Base-by-base conservation (phyloP, 345 rosid genomes). In the Eucalyptus tenuipes region DNA sequence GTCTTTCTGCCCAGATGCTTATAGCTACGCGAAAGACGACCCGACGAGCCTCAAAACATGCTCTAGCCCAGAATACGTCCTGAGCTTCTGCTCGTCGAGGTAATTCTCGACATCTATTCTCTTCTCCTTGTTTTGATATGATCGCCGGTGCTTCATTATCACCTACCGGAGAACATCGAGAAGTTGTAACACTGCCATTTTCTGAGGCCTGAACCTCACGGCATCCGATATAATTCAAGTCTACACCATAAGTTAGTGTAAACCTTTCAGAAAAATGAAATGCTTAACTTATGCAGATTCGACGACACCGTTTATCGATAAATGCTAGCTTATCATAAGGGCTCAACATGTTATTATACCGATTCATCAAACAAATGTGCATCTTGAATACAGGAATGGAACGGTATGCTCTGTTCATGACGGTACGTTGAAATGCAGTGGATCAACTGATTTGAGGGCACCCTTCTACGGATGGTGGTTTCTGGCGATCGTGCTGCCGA, bases 51-150 rank as follows among this genome's bases (percentile, higher is more conserved):
- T 95, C 45, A 87, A 92, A 75, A 93, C 96, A 50, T 95, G 97
- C 89, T 86, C 92, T 29, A 92, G 92, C 17, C 57, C 94, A 16
- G 94, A 92, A 11, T 95, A 94, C 50, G 40, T 92, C 9, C 89
- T 95, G 31, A 90, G 92, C 86, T 95, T 95, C 91, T 95, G 96
- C 86, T 91, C 95, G 53, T 81, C 94, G 31, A 93, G 96, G 97
- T 94, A 55, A 88, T 59, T 59, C 27, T 82, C 7, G 42, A 33
- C 71, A 2, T 64, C 82, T 4, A 11, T 57, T 82, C 44, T 49
- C 31, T 15, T 37, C 27, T 24, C 86, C 37, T 11, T 48, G n/a
- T 16, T 49, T 44, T 8, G 11, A 49, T 5, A 8, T 6, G 11
- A 81, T 24, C 37, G 5, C 8, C 8, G 20, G 8, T 13, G 84